These are phyloP conservation scores for Plantago elongata DNA, from an alignment of 257 asterid species.

Conservation along the genomic window DNA sequence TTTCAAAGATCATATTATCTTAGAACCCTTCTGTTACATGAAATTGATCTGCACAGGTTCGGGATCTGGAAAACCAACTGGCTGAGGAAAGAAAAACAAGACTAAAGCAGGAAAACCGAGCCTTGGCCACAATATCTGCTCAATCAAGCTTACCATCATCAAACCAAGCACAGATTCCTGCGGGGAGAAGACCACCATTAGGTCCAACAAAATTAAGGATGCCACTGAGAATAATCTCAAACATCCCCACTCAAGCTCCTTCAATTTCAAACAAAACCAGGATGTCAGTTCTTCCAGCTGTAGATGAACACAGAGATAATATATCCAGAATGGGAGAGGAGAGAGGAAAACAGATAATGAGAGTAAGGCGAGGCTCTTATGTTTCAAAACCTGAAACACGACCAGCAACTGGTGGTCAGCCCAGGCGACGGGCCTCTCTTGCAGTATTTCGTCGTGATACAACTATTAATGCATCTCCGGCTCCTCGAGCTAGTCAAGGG, in stretches of 20 bases:
- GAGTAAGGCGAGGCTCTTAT: constrained; percentile 69
- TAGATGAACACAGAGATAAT: constrained; percentile 59
- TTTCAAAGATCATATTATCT: no score
- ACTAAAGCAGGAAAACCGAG: constrained; percentile 71
- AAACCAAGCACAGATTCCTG: constrained; percentile 38
- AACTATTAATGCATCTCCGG: constrained; percentile 21
- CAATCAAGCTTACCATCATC: constrained; percentile 34
- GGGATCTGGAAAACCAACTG: constrained; percentile 82
- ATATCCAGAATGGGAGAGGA: constrained; percentile 22
- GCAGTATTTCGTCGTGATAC: constrained; percentile 59
- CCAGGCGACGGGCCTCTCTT: constrained; percentile 75
- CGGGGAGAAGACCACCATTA: constrained; percentile 78
- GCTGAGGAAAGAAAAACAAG: constrained; percentile 82
- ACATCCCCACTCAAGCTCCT: constrained; percentile 22
- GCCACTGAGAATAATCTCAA: constrained; percentile 74
- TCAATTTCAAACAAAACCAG: constrained; percentile 30
- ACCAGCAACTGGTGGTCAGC: constrained; percentile 41
- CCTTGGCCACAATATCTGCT: constrained; percentile 52
- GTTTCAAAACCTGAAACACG: constrained; percentile 47
- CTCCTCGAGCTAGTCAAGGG: constrained; percentile 26
- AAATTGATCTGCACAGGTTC: constrained; percentile 52
- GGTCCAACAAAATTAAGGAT: constrained; percentile 64
- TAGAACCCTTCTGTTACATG: constrained; percentile 1
- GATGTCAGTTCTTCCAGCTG: constrained; percentile 51
- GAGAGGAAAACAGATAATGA: constrained; percentile 34